Base-by-base conservation (phyloP, 495 filamentous ascomycete species). In the Amniculicola lignicola region DNA sequence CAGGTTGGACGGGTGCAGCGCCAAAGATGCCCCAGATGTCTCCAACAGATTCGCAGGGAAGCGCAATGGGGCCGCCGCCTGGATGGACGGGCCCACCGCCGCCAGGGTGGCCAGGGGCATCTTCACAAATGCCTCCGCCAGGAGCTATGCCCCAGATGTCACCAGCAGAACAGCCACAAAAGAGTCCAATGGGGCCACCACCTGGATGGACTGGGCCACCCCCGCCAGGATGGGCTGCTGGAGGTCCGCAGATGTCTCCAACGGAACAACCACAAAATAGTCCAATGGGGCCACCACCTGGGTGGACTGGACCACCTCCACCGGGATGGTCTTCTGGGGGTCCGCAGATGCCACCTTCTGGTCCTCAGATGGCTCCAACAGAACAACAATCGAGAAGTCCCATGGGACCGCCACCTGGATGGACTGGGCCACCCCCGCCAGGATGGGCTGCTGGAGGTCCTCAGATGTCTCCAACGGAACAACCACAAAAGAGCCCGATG, bases 331-430 rank as follows among this genome's bases (percentile, higher is more conserved):
- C 21, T 16, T 24, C 25, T 2, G 6, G 1, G n/a, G n/a, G n/a
- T n/a, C 31, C 31, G 31, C 44, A 45, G 28, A 45, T 36, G 40
- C 29, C 53, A n/a, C n/a, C n/a, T n/a, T n/a, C n/a, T n/a, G n/a
- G n/a, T n/a, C n/a, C n/a, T n/a, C n/a, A n/a, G n/a, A n/a, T n/a
- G n/a, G n/a, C n/a, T 19, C 31, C 54, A 41, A 19, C n/a, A 7
- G n/a, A n/a, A n/a, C n/a, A n/a, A n/a, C n/a, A n/a, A n/a, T n/a
- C n/a, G n/a, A n/a, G n/a, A n/a, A n/a, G n/a, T n/a, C n/a, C 35
- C 14, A 16, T 31, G 18, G 57, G 62, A 0, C 58, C 45, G 2
- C 63, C 54, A 21, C 46, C 55, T 19, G 55, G 55, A 38, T 56
- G 52, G 52, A 24, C 25, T 4, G 52, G 33, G 16, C 9, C 10